Evolutionary conservation across 805 yeast species (phyloP).

Genomic region (Ogataea polymorpha): DNA sequence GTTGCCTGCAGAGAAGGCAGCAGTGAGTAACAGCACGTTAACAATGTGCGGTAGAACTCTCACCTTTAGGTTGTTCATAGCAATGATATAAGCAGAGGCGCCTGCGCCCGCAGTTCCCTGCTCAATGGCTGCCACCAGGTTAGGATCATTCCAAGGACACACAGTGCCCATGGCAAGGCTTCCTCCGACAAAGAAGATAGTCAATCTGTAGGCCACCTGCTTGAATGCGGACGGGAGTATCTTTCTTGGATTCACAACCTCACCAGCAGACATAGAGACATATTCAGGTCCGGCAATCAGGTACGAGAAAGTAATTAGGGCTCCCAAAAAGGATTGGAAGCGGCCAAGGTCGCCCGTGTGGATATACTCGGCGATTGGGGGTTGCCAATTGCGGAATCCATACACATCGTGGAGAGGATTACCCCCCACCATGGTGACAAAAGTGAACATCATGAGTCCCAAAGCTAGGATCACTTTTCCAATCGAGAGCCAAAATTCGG

Average conservation of each 20-base stretch:
- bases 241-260: conserved; percentile 45
- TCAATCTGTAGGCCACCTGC: conserved; percentile 43
- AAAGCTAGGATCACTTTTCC: conserved; percentile 42
- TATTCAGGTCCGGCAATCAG: conserved; percentile 50
- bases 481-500: conserved; percentile 45
- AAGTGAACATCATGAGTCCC: conserved; percentile 43
- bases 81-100: conserved; percentile 46
- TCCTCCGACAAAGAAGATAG: conserved; percentile 46
- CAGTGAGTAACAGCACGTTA: conserved; percentile 40
- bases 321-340: conserved; percentile 44
- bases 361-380: conserved; percentile 36
- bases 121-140: conserved; percentile 31
- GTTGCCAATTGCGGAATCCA: conserved; percentile 34
- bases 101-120: conserved; percentile 43
- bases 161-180: conserved; percentile 45
- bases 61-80: conserved; percentile 44
- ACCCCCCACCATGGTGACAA: conserved; percentile 51
- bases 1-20: conserved; percentile 49
- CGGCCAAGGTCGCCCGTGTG: conserved; percentile 42
- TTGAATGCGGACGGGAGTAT: conserved; percentile 46
- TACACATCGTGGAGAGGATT: conserved; percentile 42
- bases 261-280: conserved; percentile 46
- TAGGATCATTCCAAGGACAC: conserved; percentile 42
- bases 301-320: conserved; percentile 41
- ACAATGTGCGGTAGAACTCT: conserved; percentile 43